phyloP scores from a whole-genome alignment of 495 filamentous ascomycete genomes.

The Daldinia grandis region DNA sequence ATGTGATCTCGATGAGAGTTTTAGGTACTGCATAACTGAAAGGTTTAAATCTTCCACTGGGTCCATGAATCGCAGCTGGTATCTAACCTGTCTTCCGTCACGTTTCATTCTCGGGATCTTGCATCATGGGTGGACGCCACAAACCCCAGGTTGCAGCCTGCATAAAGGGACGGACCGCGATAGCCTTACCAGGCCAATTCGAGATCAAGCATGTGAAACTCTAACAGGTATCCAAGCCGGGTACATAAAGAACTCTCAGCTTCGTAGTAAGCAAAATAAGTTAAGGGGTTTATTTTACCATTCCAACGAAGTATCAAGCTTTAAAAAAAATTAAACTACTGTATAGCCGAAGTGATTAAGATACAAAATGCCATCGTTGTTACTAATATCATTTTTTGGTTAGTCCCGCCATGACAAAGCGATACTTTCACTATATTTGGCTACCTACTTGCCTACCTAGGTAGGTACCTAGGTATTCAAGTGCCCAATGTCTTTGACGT shows the following conservation, averaged over 20 bases:
- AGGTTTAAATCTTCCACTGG: neutral
- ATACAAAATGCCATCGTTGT: no score
- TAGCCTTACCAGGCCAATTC: slow-evolving; percentile 26
- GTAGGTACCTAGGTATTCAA: no score
- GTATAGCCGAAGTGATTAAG: neutral
- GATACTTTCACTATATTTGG: no score
- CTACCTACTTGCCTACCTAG: no score
- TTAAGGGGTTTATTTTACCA: neutral
- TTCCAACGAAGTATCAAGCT: neutral
- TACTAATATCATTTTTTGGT: no score
- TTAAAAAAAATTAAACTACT: neutral
- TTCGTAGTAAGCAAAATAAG: neutral
- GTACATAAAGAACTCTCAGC: neutral
- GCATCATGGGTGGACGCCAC: slow-evolving; percentile 31
- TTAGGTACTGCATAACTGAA: slow-evolving; percentile 1
- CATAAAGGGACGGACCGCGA: slow-evolving; percentile 35
- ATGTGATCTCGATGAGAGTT: neutral
- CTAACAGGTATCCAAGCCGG: neutral
- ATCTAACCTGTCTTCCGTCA: neutral
- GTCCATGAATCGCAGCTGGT: neutral
- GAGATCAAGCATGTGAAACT: slow-evolving; percentile 22
- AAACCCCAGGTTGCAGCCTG: slow-evolving; percentile 26
- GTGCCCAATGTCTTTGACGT: no score
- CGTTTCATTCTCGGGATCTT: slow-evolving; percentile 38
- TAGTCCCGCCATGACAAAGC: no score